Evolutionary conservation across 2,329 filamentous ascomycete species (phyloP).

Genomic region (Fusarium annulatum): DNA sequence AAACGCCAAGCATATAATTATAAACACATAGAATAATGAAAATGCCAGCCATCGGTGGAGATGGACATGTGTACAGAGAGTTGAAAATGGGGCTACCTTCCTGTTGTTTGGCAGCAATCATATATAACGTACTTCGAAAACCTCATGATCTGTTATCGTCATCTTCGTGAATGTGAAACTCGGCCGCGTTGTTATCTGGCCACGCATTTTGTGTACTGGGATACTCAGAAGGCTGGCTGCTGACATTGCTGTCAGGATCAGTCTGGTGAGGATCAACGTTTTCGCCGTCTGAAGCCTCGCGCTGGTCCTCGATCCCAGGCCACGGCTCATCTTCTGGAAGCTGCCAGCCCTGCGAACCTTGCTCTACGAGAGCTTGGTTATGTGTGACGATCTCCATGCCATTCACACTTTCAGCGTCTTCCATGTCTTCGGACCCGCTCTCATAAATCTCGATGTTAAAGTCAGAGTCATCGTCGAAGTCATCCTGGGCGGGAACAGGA

Average conservation of each 20-base stretch:
- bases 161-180: conserved; percentile 57
- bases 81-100: conserved; percentile 4
- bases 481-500: conserved; percentile 46
- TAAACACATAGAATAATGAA: conserved; percentile 2
- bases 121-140: background rate
- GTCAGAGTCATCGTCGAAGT: conserved; percentile 52
- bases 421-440: conserved; percentile 50
- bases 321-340: conserved; percentile 66
- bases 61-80: conserved; percentile 6
- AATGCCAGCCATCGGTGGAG: conserved; percentile 1
- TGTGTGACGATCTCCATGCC: conserved; percentile 46
- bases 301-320: conserved; percentile 66
- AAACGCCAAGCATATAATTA: conserved; percentile 25
- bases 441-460: conserved; percentile 53
- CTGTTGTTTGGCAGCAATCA: conserved; percentile 17
- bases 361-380: conserved; percentile 27
- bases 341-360: conserved; percentile 46
- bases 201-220: conserved; percentile 62
- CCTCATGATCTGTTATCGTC: conserved; percentile 39
- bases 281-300: conserved; percentile 60
- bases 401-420: conserved; percentile 41
- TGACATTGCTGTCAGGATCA: conserved; percentile 52
- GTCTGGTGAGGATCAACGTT: conserved; percentile 59
- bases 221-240: conserved; percentile 67
- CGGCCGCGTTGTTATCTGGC: conserved; percentile 46